Percentiles rank a stretch among this genome's conserved stretches.
phyloP scores from a whole-genome alignment of 176 grass and related monocot species.

The Zoysia japonica region DNA sequence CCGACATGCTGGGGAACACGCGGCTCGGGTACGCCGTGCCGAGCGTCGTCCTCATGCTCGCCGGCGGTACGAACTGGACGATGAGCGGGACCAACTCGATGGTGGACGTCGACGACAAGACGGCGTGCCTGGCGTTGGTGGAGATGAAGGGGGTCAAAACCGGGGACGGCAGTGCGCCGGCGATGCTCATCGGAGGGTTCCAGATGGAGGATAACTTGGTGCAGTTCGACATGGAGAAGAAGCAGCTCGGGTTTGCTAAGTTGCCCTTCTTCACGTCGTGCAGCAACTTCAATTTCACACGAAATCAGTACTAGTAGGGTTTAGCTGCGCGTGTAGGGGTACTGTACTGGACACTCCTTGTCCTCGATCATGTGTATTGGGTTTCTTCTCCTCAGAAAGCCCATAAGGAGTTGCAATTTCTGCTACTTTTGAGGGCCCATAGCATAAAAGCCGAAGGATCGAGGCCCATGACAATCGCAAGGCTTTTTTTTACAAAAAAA shows the following conservation, averaged over 20 bases:
- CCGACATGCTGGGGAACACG: conserved; percentile 27
- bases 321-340: background rate
- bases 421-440: too few species aligned
- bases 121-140: conserved; percentile 49
- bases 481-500: background rate
- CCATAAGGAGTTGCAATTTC: too few species aligned
- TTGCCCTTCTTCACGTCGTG: conserved; percentile 38
- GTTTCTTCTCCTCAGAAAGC: too few species aligned
- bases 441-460: too few species aligned
- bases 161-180: background rate
- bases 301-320: background rate
- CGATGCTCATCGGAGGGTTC: conserved; percentile 53
- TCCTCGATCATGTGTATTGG: too few species aligned
- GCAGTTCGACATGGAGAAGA: conserved; percentile 52
- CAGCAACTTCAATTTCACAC: conserved; percentile 49
- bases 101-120: conserved; percentile 33
- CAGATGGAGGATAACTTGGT: conserved; percentile 72
- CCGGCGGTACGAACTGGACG: conserved; percentile 47
- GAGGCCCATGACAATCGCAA: too few species aligned
- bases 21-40: conserved; percentile 58
- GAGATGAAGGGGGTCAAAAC: conserved; percentile 23
- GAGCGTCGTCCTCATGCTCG: conserved; percentile 31
- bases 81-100: conserved; percentile 50
- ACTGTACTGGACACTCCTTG: too few species aligned
- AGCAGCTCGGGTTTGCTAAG: conserved; percentile 35